Conservation (phyloP, 768 basidiomycete species). For the Termitomyces sp. region DNA sequence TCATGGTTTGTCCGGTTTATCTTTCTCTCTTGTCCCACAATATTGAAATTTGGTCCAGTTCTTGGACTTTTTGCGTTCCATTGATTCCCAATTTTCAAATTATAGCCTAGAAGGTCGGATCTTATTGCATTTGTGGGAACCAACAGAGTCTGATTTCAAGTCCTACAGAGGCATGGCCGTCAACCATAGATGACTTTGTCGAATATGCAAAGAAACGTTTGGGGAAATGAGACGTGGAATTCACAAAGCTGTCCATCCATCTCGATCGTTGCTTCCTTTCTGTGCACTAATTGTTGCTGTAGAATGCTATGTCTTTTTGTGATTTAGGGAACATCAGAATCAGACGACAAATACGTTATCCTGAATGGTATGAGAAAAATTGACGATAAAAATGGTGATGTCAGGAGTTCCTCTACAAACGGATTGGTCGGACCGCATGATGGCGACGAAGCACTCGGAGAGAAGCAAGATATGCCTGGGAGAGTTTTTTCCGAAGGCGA, state of each 20-base stretch:
- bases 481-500: background rate
- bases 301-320: background rate
- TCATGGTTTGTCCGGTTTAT: slow-evolving; percentile 55
- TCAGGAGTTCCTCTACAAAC: background rate
- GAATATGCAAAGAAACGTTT: slow-evolving; percentile 53
- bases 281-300: background rate
- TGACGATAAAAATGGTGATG: background rate
- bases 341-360: background rate
- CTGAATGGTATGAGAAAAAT: background rate
- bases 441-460: background rate
- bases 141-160: slow-evolving; percentile 5
- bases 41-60: slow-evolving; percentile 45
- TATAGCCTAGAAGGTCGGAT: slow-evolving; percentile 73
- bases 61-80: slow-evolving; percentile 71
- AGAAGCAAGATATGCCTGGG: background rate
- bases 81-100: slow-evolving; percentile 67
- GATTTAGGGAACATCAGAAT: background rate
- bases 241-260: background rate
- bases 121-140: background rate
- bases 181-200: slow-evolving; percentile 83
- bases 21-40: background rate
- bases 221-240: slow-evolving; percentile 1
- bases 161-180: slow-evolving; percentile 79
- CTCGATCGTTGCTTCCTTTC: background rate
- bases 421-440: background rate